Evolutionary conservation across 805 yeast genomes (phyloP), one percentile per base, ranked within the genome.

Genomic region (Pichia phayaonensis): DNA sequence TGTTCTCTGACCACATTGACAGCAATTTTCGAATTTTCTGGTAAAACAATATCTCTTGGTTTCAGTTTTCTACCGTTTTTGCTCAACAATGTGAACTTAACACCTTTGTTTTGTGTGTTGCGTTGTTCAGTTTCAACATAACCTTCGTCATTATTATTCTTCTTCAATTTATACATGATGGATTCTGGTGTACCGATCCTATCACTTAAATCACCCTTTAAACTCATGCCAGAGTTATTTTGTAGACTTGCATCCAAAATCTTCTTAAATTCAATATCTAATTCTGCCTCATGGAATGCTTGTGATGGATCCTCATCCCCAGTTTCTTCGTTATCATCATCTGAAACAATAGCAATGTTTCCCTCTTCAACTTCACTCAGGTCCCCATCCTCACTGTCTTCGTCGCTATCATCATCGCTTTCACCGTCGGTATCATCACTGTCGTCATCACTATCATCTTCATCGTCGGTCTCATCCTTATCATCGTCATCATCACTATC

Each of bases 201-300:
- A 36, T 44, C 52, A 46, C 45, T 40, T 23, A 54, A 39, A 4
- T 26, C 36, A 4, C 42, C 44, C n/a, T 42, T 44, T 2, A 21
- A 29, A 5, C 18, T 41, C 22, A 45, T 31, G 16, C 48, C 23
- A 4, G 47, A 82, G n/a, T 67, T 58, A 53, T 82, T 69, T 59
- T 42, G 39, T 3, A 50, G 23, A 34, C 49, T 43, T 34, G 45
- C 54, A 12, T 41, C 36, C 23, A 51, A 27, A 22, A 84, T 63
- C 47, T 64, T 68, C 51, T 75, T 76, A 53, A 80, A 77, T 57
- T 83, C 85, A 46, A 66, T 72, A 39, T 83, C 88, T 45, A 85
- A 55, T 12, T 59, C 62, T 10, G 58, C 62, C 4, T 56, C 58
- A 20, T 57, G 59, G 22, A 51, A 59, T 4, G 53, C 61, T 23